A percentile compares a stretch with the other conserved stretches of the same genome.
Conservation (phyloP, 345 rosid genomes). For the Citrus hindsii region DNA sequence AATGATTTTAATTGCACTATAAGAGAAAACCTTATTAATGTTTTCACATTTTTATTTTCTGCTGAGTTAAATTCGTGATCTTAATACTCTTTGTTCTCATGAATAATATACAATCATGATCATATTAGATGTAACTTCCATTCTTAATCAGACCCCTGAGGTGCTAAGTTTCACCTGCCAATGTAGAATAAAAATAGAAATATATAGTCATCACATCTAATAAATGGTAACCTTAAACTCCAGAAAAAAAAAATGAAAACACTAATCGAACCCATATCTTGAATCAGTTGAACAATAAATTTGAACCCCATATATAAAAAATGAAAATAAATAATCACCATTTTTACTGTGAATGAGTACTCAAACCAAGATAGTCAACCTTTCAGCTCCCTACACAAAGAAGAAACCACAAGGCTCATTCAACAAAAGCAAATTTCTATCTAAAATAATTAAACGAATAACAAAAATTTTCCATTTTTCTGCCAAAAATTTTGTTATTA, state of each 20-base stretch:
- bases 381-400: conserved; percentile 22
- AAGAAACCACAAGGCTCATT: not conserved
- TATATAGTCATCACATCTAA: not conserved
- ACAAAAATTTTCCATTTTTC: not conserved
- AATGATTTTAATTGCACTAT: not conserved
- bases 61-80: not conserved
- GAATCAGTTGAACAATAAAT: not conserved
- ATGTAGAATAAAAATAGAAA: not conserved
- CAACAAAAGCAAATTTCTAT: not conserved
- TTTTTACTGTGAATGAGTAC: conserved; percentile 17
- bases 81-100: no score
- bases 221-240: not conserved
- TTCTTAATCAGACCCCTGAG: not conserved
- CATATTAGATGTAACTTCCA: not conserved
- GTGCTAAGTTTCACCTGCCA: not conserved
- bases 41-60: no score
- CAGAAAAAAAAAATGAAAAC: not conserved
- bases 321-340: conserved; percentile 20
- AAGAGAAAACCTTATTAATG: not conserved
- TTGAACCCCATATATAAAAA: not conserved
- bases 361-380: not conserved
- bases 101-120: not conserved
- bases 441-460: not conserved
- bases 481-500: not conserved
- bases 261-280: not conserved